Evolutionary conservation across 768 basidiomycete genomes (phyloP).

Genomic region (Tremella fuciformis): DNA sequence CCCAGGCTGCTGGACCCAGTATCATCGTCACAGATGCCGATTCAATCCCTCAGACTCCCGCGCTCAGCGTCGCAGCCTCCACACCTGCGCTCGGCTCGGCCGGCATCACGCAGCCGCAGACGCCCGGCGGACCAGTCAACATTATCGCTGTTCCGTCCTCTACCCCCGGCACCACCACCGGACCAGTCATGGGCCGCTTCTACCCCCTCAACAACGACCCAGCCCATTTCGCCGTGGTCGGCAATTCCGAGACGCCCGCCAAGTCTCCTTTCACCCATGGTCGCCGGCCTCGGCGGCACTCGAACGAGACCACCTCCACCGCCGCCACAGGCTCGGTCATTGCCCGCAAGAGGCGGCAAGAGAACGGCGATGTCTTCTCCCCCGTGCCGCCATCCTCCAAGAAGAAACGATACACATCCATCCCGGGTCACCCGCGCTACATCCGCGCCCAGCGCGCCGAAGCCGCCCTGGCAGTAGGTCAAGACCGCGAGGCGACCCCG

Average conservation of each 20-base stretch:
- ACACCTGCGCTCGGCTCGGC: not conserved
- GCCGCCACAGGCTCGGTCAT: conserved; percentile 6
- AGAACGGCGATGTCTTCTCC: conserved; percentile 30
- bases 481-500: conserved; percentile 28
- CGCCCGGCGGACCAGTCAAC: conserved; percentile 8
- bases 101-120: conserved; percentile 8
- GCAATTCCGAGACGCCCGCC: conserved; percentile 33
- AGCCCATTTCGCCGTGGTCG: conserved; percentile 44
- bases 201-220: conserved; percentile 33
- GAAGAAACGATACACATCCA: conserved; percentile 41
- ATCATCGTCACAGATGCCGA: conserved; percentile 38
- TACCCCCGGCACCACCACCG: not conserved
- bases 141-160: too few species aligned
- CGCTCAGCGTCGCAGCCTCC: conserved; percentile 21
- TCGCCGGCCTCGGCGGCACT: conserved; percentile 24
- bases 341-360: conserved; percentile 23
- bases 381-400: conserved; percentile 7
- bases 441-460: conserved; percentile 33
- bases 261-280: conserved; percentile 46
- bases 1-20: conserved; percentile 8
- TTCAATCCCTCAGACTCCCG: conserved; percentile 15
- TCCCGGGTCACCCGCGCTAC: conserved; percentile 46
- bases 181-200: conserved; percentile 47
- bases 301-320: conserved; percentile 21
- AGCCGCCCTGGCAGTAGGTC: conserved; percentile 10